Conservation (phyloP, 2,329 filamentous ascomycete species). For the Penicillium brasilianum region DNA sequence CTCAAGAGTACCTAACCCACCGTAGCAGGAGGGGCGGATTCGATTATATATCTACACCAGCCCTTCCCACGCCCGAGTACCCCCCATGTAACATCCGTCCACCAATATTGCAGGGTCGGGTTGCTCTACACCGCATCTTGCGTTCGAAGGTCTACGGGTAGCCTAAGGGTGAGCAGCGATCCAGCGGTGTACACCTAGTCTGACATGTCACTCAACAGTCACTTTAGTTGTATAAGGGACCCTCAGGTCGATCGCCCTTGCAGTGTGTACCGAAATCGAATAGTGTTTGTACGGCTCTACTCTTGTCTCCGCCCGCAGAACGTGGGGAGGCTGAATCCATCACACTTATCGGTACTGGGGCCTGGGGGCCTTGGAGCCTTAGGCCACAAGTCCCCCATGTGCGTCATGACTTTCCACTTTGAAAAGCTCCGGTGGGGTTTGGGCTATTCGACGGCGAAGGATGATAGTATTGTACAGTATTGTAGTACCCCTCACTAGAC, state of each 20-base stretch:
- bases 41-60: slow-evolving; percentile 3
- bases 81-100: background rate
- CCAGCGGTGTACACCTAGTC: background rate
- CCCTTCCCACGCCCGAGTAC: background rate
- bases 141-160: background rate
- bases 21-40: background rate
- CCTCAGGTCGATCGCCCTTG: background rate
- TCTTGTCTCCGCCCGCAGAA: slow-evolving; percentile 6
- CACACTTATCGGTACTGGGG: background rate
- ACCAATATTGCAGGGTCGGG: background rate
- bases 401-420: slow-evolving; percentile 33
- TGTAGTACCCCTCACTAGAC: background rate
- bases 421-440: slow-evolving; percentile 27
- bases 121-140: slow-evolving; percentile 4
- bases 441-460: background rate
- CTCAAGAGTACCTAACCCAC: background rate
- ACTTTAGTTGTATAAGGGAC: background rate
- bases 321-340: slow-evolving; percentile 12
- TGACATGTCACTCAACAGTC: background rate
- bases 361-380: background rate
- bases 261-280: background rate
- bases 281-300: background rate
- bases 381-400: slow-evolving; percentile 15
- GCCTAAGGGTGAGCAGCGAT: background rate
- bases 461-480: background rate